Evolutionary conservation across 2,329 filamentous ascomycete species (phyloP).

Genomic region (Cercospora zeae-maydis): DNA sequence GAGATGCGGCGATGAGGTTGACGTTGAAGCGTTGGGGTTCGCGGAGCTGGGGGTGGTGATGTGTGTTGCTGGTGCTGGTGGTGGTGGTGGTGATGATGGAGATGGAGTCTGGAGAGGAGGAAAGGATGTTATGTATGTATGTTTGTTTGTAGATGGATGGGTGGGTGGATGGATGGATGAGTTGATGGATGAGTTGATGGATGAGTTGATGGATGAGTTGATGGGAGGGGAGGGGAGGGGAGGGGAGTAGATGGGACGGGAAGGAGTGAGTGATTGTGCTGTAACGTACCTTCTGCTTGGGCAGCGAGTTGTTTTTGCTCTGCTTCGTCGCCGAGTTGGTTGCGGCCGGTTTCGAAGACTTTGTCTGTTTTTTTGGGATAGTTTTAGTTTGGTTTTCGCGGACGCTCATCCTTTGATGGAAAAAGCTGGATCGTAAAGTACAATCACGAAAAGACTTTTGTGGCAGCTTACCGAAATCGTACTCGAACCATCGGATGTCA

Average conservation of each 20-base stretch:
- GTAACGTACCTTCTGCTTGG: constrained; percentile 15
- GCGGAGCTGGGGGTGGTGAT: neutral
- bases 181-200: neutral
- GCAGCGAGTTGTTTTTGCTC: constrained; percentile 8
- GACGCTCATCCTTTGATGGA: too few species aligned
- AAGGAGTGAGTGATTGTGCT: too few species aligned
- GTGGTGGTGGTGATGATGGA: neutral
- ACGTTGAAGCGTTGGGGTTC: constrained; percentile 14
- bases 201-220: neutral
- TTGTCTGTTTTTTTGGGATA: constrained; percentile 37
- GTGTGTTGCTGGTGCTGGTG: neutral
- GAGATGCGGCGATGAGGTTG: neutral
- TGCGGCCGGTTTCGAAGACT: constrained; percentile 50
- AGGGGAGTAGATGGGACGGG: too few species aligned
- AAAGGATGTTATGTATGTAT: too few species aligned
- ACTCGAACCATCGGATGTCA: constrained; percentile 55
- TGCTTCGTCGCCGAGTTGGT: constrained; percentile 41
- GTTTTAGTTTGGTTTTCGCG: neutral
- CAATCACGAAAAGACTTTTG: too few species aligned
- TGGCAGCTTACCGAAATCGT: constrained; percentile 44
- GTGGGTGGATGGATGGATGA: neutral
- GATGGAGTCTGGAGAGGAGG: neutral
- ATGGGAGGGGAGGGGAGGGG: neutral
- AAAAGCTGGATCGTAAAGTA: too few species aligned
- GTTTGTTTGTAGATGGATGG: neutral